Evolutionary conservation across 345 rosid species (phyloP), one percentile per base, ranked within the genome.

Genomic region (Streptanthus diversifolius): DNA sequence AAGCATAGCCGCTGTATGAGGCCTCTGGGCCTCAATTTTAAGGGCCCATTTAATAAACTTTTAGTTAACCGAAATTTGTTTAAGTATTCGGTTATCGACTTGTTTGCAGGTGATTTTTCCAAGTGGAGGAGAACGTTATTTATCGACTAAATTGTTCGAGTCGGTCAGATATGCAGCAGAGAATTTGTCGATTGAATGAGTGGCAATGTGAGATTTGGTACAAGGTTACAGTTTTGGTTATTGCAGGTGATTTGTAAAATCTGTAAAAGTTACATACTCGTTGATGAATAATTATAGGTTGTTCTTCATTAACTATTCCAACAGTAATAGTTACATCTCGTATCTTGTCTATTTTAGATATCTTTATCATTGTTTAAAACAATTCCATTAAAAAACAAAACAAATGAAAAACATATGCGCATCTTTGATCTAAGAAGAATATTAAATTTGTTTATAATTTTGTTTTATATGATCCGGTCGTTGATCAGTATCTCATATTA

Each of bases 71-170:
- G 8, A 19, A 49, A 39, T 7, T 5, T 35, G 2, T 35, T 35
- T 30, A 22, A 60, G 0, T 15, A 76, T 9, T 8, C 0, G 19
- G 8, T 53, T 53, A 25, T 76, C 0, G 0, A 13, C 2, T 45
- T 18, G n/a, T 69, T 12, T 45, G 64, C 77, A 91, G 97, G 87
- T 71, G 64, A n/a, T 91, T 25, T 85, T 91, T 71, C 86, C 95
- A 0, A 87, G 95, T 70, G 84, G 80, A 21, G 92, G 91, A 11
- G 92, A 90, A 79, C 89, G 89, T 9, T 91, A 88, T 75, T 80
- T 91, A 22, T 85, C 91, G 1, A 74, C 91, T 19, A 72, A 71
- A 12, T 77, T 88, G 63, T 88, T 88, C 27, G 87, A 83, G 12
- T 82, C 88, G 0, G 69, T 77, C 18, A 85, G 86, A 76, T 74